These are phyloP conservation scores for Penicillium corylophilum DNA, from an alignment of 2,329 filamentous ascomycete species.

Conservation along the genomic window DNA sequence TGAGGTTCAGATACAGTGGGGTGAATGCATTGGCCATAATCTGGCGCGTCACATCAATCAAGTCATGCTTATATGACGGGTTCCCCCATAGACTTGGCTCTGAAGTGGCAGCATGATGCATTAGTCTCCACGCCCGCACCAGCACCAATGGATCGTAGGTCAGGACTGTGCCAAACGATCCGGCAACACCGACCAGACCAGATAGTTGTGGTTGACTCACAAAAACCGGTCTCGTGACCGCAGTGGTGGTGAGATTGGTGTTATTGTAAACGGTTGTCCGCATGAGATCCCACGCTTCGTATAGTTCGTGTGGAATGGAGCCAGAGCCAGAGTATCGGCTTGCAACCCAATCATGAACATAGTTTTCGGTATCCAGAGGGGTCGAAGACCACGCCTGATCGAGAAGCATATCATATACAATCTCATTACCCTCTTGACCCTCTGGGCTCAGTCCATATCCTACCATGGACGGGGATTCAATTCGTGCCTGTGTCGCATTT, in stretches of 20 bases:
- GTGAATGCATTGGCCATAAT: slow-evolving; percentile 50
- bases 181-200: slow-evolving; percentile 41
- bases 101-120: slow-evolving; percentile 38
- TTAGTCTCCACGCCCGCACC: slow-evolving; percentile 40
- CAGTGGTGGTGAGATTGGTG: slow-evolving; percentile 43
- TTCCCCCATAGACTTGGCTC: slow-evolving; percentile 41
- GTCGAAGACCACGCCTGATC: slow-evolving; percentile 51
- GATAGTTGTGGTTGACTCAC: slow-evolving; percentile 47
- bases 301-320: slow-evolving; percentile 33
- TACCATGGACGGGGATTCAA: slow-evolving; percentile 43
- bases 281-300: slow-evolving; percentile 49
- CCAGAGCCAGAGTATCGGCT: slow-evolving; percentile 40
- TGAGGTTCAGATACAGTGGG: slow-evolving; percentile 38
- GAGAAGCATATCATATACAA: slow-evolving; percentile 53
- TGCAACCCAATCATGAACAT: slow-evolving; percentile 50
- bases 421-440: slow-evolving; percentile 54
- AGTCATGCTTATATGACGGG: slow-evolving; percentile 47
- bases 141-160: slow-evolving; percentile 44
- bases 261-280: slow-evolving; percentile 51
- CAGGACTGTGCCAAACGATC: slow-evolving; percentile 36
- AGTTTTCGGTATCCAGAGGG: slow-evolving; percentile 46
- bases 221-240: slow-evolving; percentile 49
- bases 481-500: slow-evolving; percentile 47
- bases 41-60: slow-evolving; percentile 53
- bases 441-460: slow-evolving; percentile 53